Percentiles rank a stretch among this genome's conserved stretches.
These are phyloP conservation scores for Entophlyctis luteolus DNA, from an alignment of 192 early-diverging fungal genomes.

Conservation along the genomic window DNA sequence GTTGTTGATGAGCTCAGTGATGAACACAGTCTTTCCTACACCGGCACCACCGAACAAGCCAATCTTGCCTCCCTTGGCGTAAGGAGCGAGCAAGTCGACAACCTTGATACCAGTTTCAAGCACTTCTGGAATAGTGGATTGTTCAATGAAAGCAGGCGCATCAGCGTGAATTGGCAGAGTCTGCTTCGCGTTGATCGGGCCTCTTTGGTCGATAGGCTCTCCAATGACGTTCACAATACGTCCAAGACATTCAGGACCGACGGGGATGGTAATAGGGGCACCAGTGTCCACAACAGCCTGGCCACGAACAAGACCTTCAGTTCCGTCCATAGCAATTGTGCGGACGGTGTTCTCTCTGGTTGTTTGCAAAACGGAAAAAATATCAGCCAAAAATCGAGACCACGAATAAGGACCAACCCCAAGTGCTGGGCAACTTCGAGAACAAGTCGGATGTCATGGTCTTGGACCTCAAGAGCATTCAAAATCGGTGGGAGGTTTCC, in stretches of 20 bases:
- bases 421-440: slow-evolving; percentile 93
- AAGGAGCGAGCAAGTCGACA: slow-evolving; percentile 95
- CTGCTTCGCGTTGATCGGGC: slow-evolving; percentile 90
- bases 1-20: slow-evolving; percentile 99
- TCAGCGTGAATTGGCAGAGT: slow-evolving; percentile 82
- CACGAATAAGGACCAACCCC: slow-evolving; percentile 58
- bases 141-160: slow-evolving; percentile 92
- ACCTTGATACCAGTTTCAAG: slow-evolving; percentile 98
- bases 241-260: slow-evolving; percentile 90
- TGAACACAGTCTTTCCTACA: slow-evolving; percentile 99
- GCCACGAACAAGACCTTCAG: slow-evolving; percentile 94
- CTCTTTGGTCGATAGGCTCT: slow-evolving; percentile 96
- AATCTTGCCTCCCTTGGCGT: slow-evolving; percentile 96
- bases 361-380: slow-evolving; percentile 23
- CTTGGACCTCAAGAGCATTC: slow-evolving; percentile 92
- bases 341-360: slow-evolving; percentile 89
- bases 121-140: slow-evolving; percentile 89
- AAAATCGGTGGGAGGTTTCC: slow-evolving; percentile 87
- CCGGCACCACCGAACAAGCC: slow-evolving; percentile 98
- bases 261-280: slow-evolving; percentile 85
- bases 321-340: slow-evolving; percentile 99
- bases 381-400: slow-evolving; percentile 10
- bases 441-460: slow-evolving; percentile 77
- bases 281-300: slow-evolving; percentile 93
- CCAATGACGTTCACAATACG: slow-evolving; percentile 99